These are phyloP conservation scores for Acanthamoeba castellanii DNA, from an alignment of 208 protist species.

Conservation along the genomic window DNA sequence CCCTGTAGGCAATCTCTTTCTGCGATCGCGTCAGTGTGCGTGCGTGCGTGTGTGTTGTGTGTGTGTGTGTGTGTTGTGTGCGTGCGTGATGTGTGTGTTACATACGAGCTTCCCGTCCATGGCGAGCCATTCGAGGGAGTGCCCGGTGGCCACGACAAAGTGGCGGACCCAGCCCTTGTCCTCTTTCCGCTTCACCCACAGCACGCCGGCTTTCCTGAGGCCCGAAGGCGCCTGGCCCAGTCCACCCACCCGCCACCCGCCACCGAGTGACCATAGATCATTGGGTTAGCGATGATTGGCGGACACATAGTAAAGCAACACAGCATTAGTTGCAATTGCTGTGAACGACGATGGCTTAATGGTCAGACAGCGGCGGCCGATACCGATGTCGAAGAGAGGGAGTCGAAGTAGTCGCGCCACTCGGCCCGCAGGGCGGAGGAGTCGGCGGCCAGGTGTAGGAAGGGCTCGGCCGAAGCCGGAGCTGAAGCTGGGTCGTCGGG, in stretches of 20 bases:
- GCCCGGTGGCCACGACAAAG: not conserved
- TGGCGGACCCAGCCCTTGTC: constrained; percentile 1
- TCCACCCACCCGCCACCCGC: not conserved
- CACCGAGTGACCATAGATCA: no score
- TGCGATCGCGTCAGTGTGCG: not conserved
- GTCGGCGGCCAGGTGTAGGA: constrained; percentile 38
- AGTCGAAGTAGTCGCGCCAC: constrained; percentile 38
- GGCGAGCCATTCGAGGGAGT: not conserved
- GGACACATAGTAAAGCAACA: no score
- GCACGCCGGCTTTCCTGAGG: not conserved
- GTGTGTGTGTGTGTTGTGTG: no score
- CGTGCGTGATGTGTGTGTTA: no score
- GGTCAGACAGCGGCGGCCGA: not conserved
- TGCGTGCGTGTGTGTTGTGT: no score
- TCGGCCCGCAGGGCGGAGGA: not conserved
- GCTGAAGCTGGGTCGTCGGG: not conserved
- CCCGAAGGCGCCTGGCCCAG: not conserved
- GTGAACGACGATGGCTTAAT: no score
- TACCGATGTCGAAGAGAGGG: not conserved
- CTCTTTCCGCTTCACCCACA: constrained; percentile 18
- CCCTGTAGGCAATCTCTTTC: not conserved
- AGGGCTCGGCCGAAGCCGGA: not conserved
- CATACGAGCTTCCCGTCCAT: constrained; percentile 3
- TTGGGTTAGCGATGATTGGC: no score
- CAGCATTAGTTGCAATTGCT: no score